A percentile compares a stretch with the other conserved stretches of the same genome.
Evolutionary conservation across 2,329 filamentous ascomycete species (phyloP).

Genomic region (Aphanocladium album): DNA sequence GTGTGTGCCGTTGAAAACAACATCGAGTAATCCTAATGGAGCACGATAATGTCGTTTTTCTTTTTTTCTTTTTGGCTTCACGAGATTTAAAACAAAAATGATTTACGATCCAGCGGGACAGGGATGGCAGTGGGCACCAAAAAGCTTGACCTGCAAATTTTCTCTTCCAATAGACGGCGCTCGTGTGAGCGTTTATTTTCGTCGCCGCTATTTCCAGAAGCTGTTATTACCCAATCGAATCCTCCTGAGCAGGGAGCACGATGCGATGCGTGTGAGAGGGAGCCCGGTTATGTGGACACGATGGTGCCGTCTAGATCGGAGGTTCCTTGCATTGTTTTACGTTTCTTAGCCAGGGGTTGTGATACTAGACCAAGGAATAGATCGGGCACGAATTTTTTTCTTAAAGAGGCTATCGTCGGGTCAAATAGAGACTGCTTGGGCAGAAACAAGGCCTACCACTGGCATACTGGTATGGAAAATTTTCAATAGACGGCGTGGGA

Average conservation of each 20-base stretch:
- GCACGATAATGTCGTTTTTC: too few relatives aligned
- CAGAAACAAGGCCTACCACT: neutral
- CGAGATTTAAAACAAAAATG: neutral
- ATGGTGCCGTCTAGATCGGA: constrained; percentile 1
- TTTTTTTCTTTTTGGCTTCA: neutral
- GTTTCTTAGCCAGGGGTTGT: neutral
- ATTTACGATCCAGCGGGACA: neutral
- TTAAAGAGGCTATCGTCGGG: neutral
- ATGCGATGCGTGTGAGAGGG: neutral
- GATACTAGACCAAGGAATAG: neutral
- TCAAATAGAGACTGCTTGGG: neutral
- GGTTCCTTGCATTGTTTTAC: neutral
- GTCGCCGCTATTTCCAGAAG: neutral
- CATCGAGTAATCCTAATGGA: neutral
- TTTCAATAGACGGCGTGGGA: neutral
- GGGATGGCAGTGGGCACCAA: neutral
- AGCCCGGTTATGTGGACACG: constrained; percentile 1
- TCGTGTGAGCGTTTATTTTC: neutral
- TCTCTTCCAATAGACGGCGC: neutral
- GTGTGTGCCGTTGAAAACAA: neutral
- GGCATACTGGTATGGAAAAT: too few relatives aligned
- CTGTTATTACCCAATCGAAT: neutral
- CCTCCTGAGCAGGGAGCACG: neutral
- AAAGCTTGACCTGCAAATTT: neutral
- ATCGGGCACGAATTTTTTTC: neutral